Percentiles rank a stretch among this genome's conserved stretches.
Evolutionary conservation across 176 grass and related monocot species (phyloP).

Genomic region (Areca catechu): DNA sequence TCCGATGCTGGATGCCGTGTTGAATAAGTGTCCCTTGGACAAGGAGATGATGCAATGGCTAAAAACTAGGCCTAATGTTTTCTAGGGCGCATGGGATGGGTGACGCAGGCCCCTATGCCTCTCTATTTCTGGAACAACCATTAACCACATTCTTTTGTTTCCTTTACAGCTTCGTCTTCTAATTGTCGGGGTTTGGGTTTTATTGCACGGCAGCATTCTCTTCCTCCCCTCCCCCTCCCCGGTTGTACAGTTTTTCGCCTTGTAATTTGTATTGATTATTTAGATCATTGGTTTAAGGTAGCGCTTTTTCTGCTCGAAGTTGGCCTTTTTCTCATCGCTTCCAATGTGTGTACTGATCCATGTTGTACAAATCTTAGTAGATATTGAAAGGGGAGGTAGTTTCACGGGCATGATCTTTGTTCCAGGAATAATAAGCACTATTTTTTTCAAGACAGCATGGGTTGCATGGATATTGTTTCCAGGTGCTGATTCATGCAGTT

Average conservation of each 20-base stretch:
- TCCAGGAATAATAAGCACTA: too few relatives aligned
- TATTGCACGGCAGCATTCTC: slow-evolving; percentile 37
- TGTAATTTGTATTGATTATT: slow-evolving; percentile 61
- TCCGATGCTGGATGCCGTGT: slow-evolving; percentile 84
- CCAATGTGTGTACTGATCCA: too few relatives aligned
- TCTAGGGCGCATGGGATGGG: slow-evolving; percentile 59
- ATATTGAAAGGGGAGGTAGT: too few relatives aligned
- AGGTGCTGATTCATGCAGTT: too few relatives aligned
- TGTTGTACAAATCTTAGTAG: too few relatives aligned
- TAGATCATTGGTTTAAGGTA: slow-evolving; percentile 53
- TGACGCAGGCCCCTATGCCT: slow-evolving; percentile 30
- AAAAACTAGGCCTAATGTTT: slow-evolving; percentile 73
- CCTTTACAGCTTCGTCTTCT: slow-evolving; percentile 38
- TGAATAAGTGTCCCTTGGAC: slow-evolving; percentile 82
- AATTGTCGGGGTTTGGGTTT: slow-evolving; percentile 45
- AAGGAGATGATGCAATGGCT: slow-evolving; percentile 98
- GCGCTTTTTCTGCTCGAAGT: slow-evolving; percentile 10
- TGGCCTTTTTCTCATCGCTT: too few relatives aligned
- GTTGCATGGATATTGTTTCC: too few relatives aligned
- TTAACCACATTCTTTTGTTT: slow-evolving; percentile 56
- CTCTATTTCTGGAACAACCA: slow-evolving; percentile 35
- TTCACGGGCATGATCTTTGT: too few relatives aligned
- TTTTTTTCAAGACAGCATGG: too few relatives aligned
- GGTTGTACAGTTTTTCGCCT: slow-evolving; percentile 46
- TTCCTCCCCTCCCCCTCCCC: slow-evolving; percentile 34